Evolutionary conservation across 2,329 filamentous ascomycete genomes (phyloP), one percentile per base, ranked within the genome.

Genomic region (Clonostachys solani): DNA sequence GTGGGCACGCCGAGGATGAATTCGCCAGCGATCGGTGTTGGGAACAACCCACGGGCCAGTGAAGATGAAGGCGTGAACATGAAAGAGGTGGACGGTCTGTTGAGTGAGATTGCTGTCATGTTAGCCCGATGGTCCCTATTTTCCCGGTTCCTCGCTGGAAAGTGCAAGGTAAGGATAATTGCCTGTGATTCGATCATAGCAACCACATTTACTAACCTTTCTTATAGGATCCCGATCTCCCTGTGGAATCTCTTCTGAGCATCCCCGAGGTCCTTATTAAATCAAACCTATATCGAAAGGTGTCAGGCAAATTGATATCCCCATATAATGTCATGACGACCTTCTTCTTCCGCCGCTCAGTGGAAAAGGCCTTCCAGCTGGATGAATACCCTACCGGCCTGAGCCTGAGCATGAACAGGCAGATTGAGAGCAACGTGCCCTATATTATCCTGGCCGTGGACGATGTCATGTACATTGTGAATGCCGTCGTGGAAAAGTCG

Each of bases 381-480:
- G 94, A 99, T 61, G 95, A 99, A 64, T 80, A 85, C 17, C 94
- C 94, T 0, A 70, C 77, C 1, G 90, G 90, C 17, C 72, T 99
- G 17, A 87, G 88, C 1, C 74, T 99, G 34, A 89, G 85, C 60
- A 75, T 86, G 40, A 84, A 78, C 58, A 87, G 78, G 59, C 75
- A 86, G 5, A 74, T 96, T 40, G 82, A 86, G 45, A 80, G 84
- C 49, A 90, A 91, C 56, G 81, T 90, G 4, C 94, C 94, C 1
- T 95, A 89, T 60, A 96, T 99, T 58, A 92, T 94, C 40, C 91
- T 92, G 3, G 92, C 92, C 1, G 92, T 99, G 9, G 94, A 99
- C 71, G 94, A 96, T 69, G 91, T 97, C 60, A 97, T 99, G 92
- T 99, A 97, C 68, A 96, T 99, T 57, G 89, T 96, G 62, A 95